Base-by-base conservation (phyloP, 345 rosid genomes). In the Ricinus communis region DNA sequence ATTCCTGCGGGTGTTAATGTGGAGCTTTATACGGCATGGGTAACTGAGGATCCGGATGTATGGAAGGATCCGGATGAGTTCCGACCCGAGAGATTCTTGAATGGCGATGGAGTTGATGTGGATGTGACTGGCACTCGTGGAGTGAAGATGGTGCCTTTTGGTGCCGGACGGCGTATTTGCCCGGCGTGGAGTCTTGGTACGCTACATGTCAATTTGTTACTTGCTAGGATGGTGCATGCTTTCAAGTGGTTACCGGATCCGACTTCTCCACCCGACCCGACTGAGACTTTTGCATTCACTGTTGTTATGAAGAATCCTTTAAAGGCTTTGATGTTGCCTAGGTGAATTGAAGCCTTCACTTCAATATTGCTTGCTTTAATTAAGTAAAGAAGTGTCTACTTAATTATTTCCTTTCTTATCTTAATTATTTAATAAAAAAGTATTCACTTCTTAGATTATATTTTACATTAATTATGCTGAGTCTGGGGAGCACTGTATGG, bases 11-110 rank as follows among this genome's bases (percentile, higher is more conserved):
- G 80, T 1, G 88, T 82, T 4, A 72, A 81, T 67, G 96, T 94
- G 68, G 98, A 94, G 80, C 77, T 94, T 54, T 94, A 94, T 88
- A 91, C 98, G 6, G 97, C 97, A 8, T 94, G 98, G 98, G 68
- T 87, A 61, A 91, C 98, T 4, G 87, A 91, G 80, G 86, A 91
- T 82, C 97, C 97, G 52, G 80, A 74, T 21, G 43, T 85, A 5
- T 94, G 98, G 98, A 67, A 85, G 47, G 86, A 87, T 62, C 97
- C 98, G 7, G 81, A 72, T 8, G 75, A 80, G 80, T 94, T 87
- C 77, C 79, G 81, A 62, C 98, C 98, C 51, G 98, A 86, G 72
- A 85, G 98, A 73, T 94, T 94, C 78, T 62, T 94, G 72, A 75
- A 71, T 0, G 97, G 98, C 0, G 98, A 94, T 0, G 98, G 97